These are phyloP conservation scores for Stevia rebaudiana DNA, from an alignment of 140 eudicot genomes.

Conservation along the genomic window DNA sequence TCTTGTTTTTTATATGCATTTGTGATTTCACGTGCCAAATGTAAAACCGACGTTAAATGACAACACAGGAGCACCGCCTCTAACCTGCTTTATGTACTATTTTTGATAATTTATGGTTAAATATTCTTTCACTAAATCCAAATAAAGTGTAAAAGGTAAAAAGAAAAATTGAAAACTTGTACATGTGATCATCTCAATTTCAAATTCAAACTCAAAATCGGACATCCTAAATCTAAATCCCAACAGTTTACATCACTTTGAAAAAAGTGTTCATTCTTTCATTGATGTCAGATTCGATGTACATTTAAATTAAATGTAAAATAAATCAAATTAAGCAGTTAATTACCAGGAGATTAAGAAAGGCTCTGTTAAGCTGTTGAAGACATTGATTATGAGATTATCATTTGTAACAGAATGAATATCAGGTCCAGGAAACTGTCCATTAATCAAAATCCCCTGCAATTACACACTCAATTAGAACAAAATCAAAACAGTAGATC, in stretches of 20 bases:
- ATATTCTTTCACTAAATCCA: neutral
- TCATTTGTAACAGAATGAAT: constrained; percentile 47
- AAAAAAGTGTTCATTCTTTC: neutral
- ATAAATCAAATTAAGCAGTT: neutral
- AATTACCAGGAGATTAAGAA: constrained; percentile 53
- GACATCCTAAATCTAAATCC: neutral
- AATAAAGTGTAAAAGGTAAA: neutral
- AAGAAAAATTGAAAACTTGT: neutral
- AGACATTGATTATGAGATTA: constrained; percentile 49
- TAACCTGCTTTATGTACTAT: constrained; percentile 24
- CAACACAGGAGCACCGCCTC: constrained; percentile 23
- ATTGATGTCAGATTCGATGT: neutral
- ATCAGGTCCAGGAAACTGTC: constrained; percentile 67
- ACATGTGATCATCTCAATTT: constrained; percentile 10
- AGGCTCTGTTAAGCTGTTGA: constrained; percentile 49
- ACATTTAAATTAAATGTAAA: neutral
- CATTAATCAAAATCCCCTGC: constrained; percentile 54
- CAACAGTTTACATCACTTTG: neutral
- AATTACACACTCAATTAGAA: neutral
- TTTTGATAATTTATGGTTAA: neutral
- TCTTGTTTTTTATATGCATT: constrained; percentile 1
- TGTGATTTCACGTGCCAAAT: constrained; percentile 31
- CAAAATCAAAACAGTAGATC: neutral
- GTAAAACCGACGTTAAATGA: constrained; percentile 21
- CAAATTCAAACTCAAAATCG: neutral